Conservation (phyloP, 352 stramenopile genomes). For the Pythium utonaiense region DNA sequence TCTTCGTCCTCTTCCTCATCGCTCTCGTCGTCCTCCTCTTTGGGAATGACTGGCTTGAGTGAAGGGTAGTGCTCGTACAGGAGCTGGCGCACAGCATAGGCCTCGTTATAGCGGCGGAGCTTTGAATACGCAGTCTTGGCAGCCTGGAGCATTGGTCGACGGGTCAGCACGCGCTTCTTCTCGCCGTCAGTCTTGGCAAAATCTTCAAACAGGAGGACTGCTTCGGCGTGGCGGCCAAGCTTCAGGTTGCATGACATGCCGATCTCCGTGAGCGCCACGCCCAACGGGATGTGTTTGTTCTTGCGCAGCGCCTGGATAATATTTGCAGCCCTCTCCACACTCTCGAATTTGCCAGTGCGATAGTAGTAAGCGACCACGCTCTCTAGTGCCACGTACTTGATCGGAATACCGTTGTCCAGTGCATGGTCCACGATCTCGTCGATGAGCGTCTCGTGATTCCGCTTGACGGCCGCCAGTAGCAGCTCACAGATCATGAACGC, state of each 20-base stretch:
- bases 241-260: constrained; percentile 67
- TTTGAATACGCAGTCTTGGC: constrained; percentile 48
- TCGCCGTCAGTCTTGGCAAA: constrained; percentile 61
- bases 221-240: constrained; percentile 54
- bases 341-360: constrained; percentile 51
- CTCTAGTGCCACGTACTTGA: constrained; percentile 78
- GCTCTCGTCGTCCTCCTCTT: constrained; percentile 17
- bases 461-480: constrained; percentile 47
- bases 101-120: constrained; percentile 55
- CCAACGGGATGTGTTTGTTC: constrained; percentile 73
- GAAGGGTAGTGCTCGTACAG: constrained; percentile 33
- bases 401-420: constrained; percentile 54
- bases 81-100: constrained; percentile 52
- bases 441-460: constrained; percentile 47
- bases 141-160: constrained; percentile 59
- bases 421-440: constrained; percentile 59
- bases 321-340: constrained; percentile 55
- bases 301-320: constrained; percentile 62
- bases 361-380: constrained; percentile 71
- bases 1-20: constrained; percentile 25
- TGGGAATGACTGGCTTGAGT: constrained; percentile 9
- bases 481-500: constrained; percentile 61
- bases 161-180: constrained; percentile 48
- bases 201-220: constrained; percentile 70
- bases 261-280: constrained; percentile 69